Conservation (phyloP, 2,329 filamentous ascomycete species). For the Aspergillus sp. region DNA sequence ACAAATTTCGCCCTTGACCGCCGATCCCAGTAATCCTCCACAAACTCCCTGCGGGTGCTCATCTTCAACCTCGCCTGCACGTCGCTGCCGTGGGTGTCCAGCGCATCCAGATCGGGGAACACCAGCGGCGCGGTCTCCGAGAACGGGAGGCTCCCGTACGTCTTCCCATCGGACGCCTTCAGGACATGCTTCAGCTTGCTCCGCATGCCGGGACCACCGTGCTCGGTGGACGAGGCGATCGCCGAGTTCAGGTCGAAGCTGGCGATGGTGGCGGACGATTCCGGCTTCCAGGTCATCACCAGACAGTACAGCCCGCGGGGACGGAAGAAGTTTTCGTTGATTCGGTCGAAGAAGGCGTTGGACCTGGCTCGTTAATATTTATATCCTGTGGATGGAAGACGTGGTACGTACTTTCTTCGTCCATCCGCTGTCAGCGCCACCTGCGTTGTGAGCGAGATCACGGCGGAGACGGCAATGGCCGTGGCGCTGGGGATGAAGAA, state of each 20-base stretch:
- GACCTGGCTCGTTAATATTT: slow-evolving; percentile 25
- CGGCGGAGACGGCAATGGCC: slow-evolving; percentile 44
- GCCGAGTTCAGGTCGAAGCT: slow-evolving; percentile 37
- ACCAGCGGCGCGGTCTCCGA: slow-evolving; percentile 51
- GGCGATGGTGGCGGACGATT: slow-evolving; percentile 26
- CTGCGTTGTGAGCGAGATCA: slow-evolving; percentile 44
- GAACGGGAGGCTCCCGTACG: slow-evolving; percentile 33
- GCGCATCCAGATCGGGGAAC: slow-evolving; percentile 46
- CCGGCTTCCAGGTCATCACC: slow-evolving; percentile 55
- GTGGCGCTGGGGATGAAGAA: slow-evolving; percentile 42
- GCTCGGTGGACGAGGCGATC: slow-evolving; percentile 31
- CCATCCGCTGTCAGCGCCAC: slow-evolving; percentile 43
- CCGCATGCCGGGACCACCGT: slow-evolving; percentile 13
- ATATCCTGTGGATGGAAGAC: slow-evolving; percentile 2
- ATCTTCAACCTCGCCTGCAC: slow-evolving; percentile 14
- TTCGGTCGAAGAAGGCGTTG: slow-evolving; percentile 55
- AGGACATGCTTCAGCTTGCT: slow-evolving; percentile 32
- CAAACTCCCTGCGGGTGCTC: slow-evolving; percentile 26
- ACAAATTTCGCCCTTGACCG: slow-evolving; percentile 49
- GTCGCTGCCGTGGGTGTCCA: slow-evolving; percentile 8
- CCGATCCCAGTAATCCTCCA: slow-evolving; percentile 52
- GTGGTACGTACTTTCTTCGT: slow-evolving; percentile 21
- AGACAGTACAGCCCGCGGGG: slow-evolving; percentile 56
- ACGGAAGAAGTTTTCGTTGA: slow-evolving; percentile 58
- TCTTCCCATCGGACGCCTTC: slow-evolving; percentile 37